Conservation (phyloP, 176 grass and related monocot genomes). For the Eleusine indica region DNA sequence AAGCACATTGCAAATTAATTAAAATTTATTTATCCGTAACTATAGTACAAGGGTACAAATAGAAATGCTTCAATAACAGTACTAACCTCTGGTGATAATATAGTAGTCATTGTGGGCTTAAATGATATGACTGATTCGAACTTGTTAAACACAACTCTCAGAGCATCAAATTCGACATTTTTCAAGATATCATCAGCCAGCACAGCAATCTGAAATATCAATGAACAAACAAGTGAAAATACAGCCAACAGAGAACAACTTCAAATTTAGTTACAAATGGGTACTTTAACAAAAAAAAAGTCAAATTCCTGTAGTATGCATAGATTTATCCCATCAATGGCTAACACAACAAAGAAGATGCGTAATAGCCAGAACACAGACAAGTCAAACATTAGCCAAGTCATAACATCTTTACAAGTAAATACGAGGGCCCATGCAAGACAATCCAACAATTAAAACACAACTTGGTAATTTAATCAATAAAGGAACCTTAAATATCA, state of each 20-base stretch:
- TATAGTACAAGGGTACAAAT: background rate
- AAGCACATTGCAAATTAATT: background rate
- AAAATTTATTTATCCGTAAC: background rate
- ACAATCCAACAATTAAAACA: background rate
- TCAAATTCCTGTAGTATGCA: background rate
- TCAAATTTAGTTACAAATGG: background rate
- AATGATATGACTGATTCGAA: constrained; percentile 83
- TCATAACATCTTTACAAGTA: background rate
- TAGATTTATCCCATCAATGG: constrained; percentile 2
- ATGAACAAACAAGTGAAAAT: background rate
- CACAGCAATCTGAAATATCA: constrained; percentile 69
- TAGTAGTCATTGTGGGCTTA: constrained; percentile 67
- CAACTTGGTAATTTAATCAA: background rate
- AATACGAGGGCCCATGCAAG: background rate
- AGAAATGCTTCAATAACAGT: background rate
- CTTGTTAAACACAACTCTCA: constrained; percentile 88
- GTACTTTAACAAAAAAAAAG: background rate
- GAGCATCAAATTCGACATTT: constrained; percentile 83
- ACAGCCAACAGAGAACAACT: background rate
- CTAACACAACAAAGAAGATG: background rate
- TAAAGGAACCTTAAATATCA: background rate
- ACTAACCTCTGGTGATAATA: constrained; percentile 86
- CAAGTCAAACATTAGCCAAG: background rate
- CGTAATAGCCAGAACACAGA: background rate
- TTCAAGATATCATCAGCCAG: constrained; percentile 95